A percentile compares a stretch with the other conserved stretches of the same genome.
phyloP scores from a whole-genome alignment of 371 early-diverging fungal genomes.

The Mycotypha africana region DNA sequence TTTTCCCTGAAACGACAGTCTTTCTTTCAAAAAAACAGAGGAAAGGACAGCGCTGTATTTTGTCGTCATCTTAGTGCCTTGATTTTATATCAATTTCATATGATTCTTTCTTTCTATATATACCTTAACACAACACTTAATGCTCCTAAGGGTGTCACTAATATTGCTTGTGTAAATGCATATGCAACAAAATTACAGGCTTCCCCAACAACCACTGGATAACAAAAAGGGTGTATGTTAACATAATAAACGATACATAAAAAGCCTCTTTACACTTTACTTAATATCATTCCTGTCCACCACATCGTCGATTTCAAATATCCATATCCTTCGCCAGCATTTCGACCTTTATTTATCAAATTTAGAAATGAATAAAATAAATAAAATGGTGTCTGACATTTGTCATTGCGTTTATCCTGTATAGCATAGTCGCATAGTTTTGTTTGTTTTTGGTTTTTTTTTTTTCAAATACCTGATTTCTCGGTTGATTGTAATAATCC shows the following conservation, averaged over 20 bases:
- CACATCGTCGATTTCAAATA: conserved; percentile 84
- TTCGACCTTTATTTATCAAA: conserved; percentile 19
- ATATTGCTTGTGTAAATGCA: conserved; percentile 89
- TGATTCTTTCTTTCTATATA: no score
- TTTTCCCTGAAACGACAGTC: conserved; percentile 77
- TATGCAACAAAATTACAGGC: conserved; percentile 93
- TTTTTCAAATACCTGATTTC: conserved; percentile 38
- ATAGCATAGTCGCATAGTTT: no score
- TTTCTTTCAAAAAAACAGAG: conserved; percentile 84
- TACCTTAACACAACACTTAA: conserved; percentile 68
- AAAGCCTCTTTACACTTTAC: conserved; percentile 24
- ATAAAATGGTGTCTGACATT: neutral
- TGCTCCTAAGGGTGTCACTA: conserved; percentile 95
- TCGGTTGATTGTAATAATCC: conserved; percentile 76
- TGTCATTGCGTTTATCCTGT: no score
- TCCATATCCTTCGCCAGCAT: conserved; percentile 77
- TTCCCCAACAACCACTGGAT: conserved; percentile 78
- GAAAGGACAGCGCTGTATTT: conserved; percentile 78
- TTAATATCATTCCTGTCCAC: conserved; percentile 92
- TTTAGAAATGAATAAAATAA: neutral
- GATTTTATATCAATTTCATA: neutral
- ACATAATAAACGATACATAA: neutral
- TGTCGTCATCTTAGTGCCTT: neutral
- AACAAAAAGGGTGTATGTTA: neutral
- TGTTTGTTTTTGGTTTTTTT: no score